Evolutionary conservation across 129 eudicot genomes (phyloP).

Genomic region (Flaveria trinervia): DNA sequence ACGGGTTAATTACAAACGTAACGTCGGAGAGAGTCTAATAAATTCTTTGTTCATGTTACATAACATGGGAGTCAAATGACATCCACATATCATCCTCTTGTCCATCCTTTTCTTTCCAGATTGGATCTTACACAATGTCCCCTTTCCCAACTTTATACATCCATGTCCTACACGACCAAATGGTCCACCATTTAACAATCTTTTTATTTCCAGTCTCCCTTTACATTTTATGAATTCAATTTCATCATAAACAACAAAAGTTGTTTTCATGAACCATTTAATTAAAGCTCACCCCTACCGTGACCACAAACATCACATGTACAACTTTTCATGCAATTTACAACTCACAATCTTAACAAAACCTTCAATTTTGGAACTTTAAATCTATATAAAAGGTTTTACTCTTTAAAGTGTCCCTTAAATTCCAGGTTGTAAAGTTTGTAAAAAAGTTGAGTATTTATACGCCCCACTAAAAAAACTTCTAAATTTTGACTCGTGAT

Average conservation of each 20-base stretch:
- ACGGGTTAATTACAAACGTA: no score
- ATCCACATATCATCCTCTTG: constrained; percentile 21
- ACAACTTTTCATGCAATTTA: constrained; percentile 20
- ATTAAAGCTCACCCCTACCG: constrained; percentile 16
- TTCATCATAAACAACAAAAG: constrained; percentile 19
- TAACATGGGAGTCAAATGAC: constrained; percentile 18
- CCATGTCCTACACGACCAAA: constrained; percentile 34
- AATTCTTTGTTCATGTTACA: not conserved
- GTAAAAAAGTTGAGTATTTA: constrained; percentile 1
- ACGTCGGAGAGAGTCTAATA: not conserved
- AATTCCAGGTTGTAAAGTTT: constrained; percentile 27
- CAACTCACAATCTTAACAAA: constrained; percentile 8
- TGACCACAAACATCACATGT: not conserved
- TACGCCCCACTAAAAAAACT: constrained; percentile 16
- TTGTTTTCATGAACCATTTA: constrained; percentile 22
- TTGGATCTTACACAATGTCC: constrained; percentile 38
- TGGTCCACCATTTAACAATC: constrained; percentile 32
- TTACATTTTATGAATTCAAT: not conserved
- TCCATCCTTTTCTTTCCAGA: constrained; percentile 25
- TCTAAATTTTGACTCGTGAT: not conserved
- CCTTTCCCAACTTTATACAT: constrained; percentile 37
- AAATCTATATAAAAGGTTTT: constrained; percentile 9
- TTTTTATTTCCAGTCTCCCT: not conserved
- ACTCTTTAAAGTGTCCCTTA: constrained; percentile 9
- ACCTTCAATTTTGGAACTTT: constrained; percentile 22